Conservation (phyloP, 2,329 filamentous ascomycete genomes). For the Hymenoscyphus linearis region DNA sequence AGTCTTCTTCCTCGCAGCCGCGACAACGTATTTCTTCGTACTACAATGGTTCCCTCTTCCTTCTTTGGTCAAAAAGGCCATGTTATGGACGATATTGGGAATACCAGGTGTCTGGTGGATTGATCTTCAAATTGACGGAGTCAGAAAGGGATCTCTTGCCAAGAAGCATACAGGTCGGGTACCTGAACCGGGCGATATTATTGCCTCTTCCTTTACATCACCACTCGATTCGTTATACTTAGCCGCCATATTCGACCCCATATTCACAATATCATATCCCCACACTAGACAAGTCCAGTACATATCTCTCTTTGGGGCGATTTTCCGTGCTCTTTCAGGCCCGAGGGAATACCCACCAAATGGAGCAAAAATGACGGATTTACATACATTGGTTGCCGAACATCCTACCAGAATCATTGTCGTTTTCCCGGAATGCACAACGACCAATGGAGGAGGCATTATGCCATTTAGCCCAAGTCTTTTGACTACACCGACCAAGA, state of each 20-base stretch:
- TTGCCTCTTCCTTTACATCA: constrained; percentile 86
- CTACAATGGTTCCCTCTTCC: constrained; percentile 77
- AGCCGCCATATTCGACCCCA: constrained; percentile 89
- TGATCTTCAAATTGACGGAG: constrained; percentile 95
- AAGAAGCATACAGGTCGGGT: constrained; percentile 69
- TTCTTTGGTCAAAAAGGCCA: constrained; percentile 67
- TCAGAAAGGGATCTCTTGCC: constrained; percentile 82
- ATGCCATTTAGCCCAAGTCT: constrained; percentile 77
- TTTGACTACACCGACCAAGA: constrained; percentile 57
- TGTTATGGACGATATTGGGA: constrained; percentile 80
- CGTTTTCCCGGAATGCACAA: constrained; percentile 90
- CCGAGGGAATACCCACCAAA: constrained; percentile 45
- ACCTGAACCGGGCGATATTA: constrained; percentile 73
- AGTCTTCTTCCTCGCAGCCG: constrained; percentile 67
- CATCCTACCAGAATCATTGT: constrained; percentile 74
- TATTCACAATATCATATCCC: constrained; percentile 86
- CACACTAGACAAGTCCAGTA: constrained; percentile 66
- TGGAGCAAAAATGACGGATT: constrained; percentile 49
- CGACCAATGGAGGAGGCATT: constrained; percentile 88
- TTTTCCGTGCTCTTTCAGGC: constrained; percentile 64
- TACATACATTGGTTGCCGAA: constrained; percentile 56
- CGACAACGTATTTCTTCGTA: constrained; percentile 68
- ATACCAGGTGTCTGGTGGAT: constrained; percentile 97
- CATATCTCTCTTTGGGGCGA: constrained; percentile 71
- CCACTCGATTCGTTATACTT: constrained; percentile 92